Conservation (phyloP, 768 basidiomycete species). For the Lentinula aciculospora region DNA sequence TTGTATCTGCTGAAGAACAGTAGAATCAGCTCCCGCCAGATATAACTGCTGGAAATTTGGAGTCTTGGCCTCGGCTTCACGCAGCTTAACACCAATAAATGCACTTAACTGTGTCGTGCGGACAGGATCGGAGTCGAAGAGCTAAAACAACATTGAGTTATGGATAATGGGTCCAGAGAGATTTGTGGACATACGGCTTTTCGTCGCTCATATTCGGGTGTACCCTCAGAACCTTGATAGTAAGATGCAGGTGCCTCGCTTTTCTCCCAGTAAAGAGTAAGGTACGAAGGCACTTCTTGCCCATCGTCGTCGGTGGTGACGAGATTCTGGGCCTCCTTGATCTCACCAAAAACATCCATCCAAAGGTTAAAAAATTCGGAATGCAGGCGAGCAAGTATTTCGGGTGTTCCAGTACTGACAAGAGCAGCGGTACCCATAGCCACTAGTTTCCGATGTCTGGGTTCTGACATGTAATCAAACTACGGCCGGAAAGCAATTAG, state of each 20-base stretch:
- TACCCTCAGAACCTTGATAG: slow-evolving; percentile 62
- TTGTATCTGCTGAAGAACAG: slow-evolving; percentile 69
- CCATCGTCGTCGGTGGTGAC: slow-evolving; percentile 28
- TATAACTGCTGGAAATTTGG: slow-evolving; percentile 54
- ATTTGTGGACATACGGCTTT: slow-evolving; percentile 44
- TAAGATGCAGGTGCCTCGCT: slow-evolving; percentile 51
- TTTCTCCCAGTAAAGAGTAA: slow-evolving; percentile 66
- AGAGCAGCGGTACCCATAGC: slow-evolving; percentile 80
- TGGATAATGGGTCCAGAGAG: background rate
- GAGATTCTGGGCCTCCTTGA: slow-evolving; percentile 60
- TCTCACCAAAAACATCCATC: slow-evolving; percentile 84
- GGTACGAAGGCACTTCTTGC: slow-evolving; percentile 20
- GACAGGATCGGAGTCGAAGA: slow-evolving; percentile 67
- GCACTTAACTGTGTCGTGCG: slow-evolving; percentile 59
- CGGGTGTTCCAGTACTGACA: slow-evolving; percentile 66
- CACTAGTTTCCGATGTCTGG: slow-evolving; percentile 74
- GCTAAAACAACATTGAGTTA: slow-evolving; percentile 30
- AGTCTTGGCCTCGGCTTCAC: slow-evolving; percentile 55
- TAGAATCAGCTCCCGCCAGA: slow-evolving; percentile 62
- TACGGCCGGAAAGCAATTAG: slow-evolving; percentile 22
- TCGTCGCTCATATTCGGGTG: slow-evolving; percentile 72
- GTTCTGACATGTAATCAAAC: slow-evolving; percentile 91
- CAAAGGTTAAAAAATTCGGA: slow-evolving; percentile 82
- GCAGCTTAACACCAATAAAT: slow-evolving; percentile 52
- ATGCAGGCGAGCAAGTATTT: slow-evolving; percentile 66